Evolutionary conservation across 305 asterid species (phyloP).

Genomic region (Salvia sclarea): DNA sequence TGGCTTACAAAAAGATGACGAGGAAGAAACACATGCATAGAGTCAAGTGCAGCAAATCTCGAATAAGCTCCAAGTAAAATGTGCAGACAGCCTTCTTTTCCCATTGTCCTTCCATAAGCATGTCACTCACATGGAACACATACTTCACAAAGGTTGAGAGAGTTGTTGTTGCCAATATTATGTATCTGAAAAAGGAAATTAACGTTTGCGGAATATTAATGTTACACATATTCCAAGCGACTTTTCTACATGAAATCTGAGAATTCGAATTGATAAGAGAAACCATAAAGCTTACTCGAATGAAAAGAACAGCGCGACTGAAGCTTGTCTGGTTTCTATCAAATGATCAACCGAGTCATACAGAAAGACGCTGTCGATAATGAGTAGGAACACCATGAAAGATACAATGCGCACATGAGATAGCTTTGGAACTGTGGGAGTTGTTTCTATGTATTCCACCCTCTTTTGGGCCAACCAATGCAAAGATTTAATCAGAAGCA

Average conservation of each 20-base stretch:
- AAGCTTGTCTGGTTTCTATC: conserved; percentile 83
- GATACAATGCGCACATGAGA: conserved; percentile 83
- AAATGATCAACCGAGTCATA: conserved; percentile 59
- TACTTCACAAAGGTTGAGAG: conserved; percentile 81
- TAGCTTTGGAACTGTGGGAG: conserved; percentile 69
- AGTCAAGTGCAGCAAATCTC: conserved; percentile 89
- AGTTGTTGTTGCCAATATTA: conserved; percentile 85
- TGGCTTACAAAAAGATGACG: conserved; percentile 81
- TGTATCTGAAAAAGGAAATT: conserved; percentile 56
- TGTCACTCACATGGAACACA: conserved; percentile 77
- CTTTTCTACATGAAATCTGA: neutral
- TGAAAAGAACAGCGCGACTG: conserved; percentile 83
- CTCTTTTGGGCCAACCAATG: conserved; percentile 99
- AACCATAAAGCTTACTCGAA: conserved; percentile 67
- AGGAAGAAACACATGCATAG: conserved; percentile 94
- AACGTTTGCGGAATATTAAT: conserved; percentile 19
- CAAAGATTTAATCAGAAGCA: conserved; percentile 82
- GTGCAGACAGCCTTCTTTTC: conserved; percentile 91
- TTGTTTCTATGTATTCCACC: conserved; percentile 90
- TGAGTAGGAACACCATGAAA: conserved; percentile 82
- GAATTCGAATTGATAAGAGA: conserved; percentile 2
- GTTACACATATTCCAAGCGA: conserved; percentile 15
- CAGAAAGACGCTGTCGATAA: conserved; percentile 69
- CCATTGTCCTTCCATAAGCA: conserved; percentile 99
- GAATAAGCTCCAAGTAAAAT: conserved; percentile 86